These are phyloP conservation scores for Spinacia oleracea DNA, from an alignment of 179 eudicot species.

Conservation along the genomic window DNA sequence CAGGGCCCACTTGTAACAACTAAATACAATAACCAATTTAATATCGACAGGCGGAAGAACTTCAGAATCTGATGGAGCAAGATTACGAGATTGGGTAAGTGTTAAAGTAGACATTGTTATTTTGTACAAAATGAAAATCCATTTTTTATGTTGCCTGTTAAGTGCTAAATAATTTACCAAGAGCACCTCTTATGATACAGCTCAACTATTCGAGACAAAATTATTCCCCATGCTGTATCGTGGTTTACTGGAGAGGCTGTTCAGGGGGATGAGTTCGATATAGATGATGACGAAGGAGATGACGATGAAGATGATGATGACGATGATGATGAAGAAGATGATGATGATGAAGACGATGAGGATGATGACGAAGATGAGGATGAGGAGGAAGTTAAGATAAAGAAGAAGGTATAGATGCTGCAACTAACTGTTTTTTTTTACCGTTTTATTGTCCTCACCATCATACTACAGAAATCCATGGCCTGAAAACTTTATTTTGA, in stretches of 20 bases:
- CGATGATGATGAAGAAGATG: constrained; percentile 47
- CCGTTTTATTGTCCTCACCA: neutral
- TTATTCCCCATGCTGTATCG: constrained; percentile 91
- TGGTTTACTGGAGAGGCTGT: constrained; percentile 98
- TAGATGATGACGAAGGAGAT: constrained; percentile 57
- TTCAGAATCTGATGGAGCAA: constrained; percentile 86
- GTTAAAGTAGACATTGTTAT: neutral
- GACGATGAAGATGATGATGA: constrained; percentile 60
- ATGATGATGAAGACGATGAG: constrained; percentile 38
- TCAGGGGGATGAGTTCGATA: constrained; percentile 67
- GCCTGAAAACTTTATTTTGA: neutral
- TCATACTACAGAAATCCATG: neutral
- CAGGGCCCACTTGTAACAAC: neutral
- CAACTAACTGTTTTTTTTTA: neutral
- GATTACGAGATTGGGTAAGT: constrained; percentile 93
- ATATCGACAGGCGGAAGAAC: constrained; percentile 78
- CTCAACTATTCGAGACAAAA: constrained; percentile 81
- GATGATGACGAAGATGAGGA: constrained; percentile 50
- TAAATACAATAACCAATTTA: neutral
- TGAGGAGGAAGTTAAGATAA: constrained; percentile 41
- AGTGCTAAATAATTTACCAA: neutral
- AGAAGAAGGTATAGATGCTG: constrained; percentile 44
- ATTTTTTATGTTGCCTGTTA: neutral
- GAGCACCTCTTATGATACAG: constrained; percentile 38
- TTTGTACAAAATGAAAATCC: neutral